Evolutionary conservation across 768 basidiomycete species (phyloP).

Genomic region (Tubosaeta brunneosetosa): DNA sequence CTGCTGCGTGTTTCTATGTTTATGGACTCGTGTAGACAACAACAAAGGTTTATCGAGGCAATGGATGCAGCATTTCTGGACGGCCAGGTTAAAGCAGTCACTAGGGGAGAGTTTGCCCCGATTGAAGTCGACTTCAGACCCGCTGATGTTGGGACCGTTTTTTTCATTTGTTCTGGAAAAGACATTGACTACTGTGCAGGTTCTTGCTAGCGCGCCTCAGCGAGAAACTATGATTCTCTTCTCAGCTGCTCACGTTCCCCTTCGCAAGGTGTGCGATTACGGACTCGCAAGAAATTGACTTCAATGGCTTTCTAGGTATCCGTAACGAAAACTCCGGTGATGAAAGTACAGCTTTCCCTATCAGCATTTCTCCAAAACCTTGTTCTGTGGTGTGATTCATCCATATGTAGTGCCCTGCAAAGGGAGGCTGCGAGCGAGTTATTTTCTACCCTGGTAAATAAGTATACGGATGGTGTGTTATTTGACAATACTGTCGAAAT

Average conservation of each 20-base stretch:
- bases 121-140: constrained; percentile 40
- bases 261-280: constrained; percentile 49
- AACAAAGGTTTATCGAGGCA: constrained; percentile 49
- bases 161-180: background rate
- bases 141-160: constrained; percentile 40
- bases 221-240: constrained; percentile 66
- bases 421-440: constrained; percentile 51
- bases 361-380: constrained; percentile 49
- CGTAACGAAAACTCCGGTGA: constrained; percentile 7
- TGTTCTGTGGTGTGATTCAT: constrained; percentile 55
- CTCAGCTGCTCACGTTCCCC: constrained; percentile 57
- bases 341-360: constrained; percentile 45
- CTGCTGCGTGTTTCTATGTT: background rate
- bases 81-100: constrained; percentile 45
- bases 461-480: constrained; percentile 57
- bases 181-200: constrained; percentile 11
- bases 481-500: background rate
- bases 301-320: constrained; percentile 37
- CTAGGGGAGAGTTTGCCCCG: constrained; percentile 48
- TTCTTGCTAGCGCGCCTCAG: constrained; percentile 32
- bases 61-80: constrained; percentile 39
- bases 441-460: constrained; percentile 72
- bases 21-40: constrained; percentile 40
- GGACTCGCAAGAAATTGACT: no score
- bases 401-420: constrained; percentile 47